A percentile compares a stretch with the other conserved stretches of the same genome.
Evolutionary conservation across 2,329 filamentous ascomycete species (phyloP).

Genomic region (Penicillium olsonii): DNA sequence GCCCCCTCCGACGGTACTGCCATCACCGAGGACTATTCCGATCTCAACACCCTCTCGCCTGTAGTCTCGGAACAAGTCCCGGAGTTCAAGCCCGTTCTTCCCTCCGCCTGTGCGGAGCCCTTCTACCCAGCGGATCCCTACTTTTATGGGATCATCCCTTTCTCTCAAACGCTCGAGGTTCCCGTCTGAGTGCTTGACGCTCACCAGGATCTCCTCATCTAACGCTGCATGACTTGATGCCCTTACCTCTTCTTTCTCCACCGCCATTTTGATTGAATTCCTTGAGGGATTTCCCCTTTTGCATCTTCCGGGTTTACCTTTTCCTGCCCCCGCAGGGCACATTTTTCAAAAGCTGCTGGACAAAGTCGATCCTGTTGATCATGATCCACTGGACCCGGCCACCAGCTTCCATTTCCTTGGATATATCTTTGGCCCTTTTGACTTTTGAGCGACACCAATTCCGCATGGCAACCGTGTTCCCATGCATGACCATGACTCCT

Average conservation of each 20-base stretch:
- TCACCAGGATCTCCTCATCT: neutral
- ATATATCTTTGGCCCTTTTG: slow-evolving; percentile 10
- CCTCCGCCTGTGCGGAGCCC: slow-evolving; percentile 32
- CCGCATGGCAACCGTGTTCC: slow-evolving; percentile 6
- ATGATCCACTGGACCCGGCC: slow-evolving; percentile 19
- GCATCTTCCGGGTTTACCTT: slow-evolving; percentile 6
- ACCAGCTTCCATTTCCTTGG: slow-evolving; percentile 18
- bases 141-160: slow-evolving; percentile 20
- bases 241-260: neutral
- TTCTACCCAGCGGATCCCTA: slow-evolving; percentile 28
- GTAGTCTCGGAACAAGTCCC: slow-evolving; percentile 34
- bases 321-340: neutral
- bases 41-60: slow-evolving; percentile 39
- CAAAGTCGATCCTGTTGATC: slow-evolving; percentile 13
- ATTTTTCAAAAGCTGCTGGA: slow-evolving; percentile 14
- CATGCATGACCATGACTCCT: slow-evolving; percentile 12
- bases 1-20: slow-evolving; percentile 43
- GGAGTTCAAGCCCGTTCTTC: slow-evolving; percentile 33
- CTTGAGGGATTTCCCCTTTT: neutral
- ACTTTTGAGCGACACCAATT: slow-evolving; percentile 8
- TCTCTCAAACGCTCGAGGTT: slow-evolving; percentile 19
- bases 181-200: slow-evolving; percentile 3
- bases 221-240: slow-evolving; percentile 9
- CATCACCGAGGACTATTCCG: slow-evolving; percentile 40
- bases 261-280: slow-evolving; percentile 1